phyloP scores from a whole-genome alignment of 106 monocot species.

The Phalaenopsis aphrodite region DNA sequence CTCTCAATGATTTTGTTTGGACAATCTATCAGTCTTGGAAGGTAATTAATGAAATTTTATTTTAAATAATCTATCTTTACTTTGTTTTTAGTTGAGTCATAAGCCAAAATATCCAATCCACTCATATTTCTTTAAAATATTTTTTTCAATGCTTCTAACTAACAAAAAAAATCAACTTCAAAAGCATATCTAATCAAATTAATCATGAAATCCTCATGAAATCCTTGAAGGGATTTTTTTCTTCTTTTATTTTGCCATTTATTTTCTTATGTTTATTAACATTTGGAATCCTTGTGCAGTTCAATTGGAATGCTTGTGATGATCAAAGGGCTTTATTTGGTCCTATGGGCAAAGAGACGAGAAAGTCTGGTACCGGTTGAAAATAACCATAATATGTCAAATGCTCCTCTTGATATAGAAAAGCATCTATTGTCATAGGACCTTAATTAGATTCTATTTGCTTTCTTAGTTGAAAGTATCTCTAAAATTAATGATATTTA shows the following conservation, averaged over 20 bases:
- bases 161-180: not conserved
- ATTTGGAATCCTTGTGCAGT: not conserved
- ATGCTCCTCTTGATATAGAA: not conserved
- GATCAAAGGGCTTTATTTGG: not conserved
- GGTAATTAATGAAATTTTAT: constrained; percentile 11
- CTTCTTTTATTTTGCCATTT: not conserved
- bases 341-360: constrained; percentile 8
- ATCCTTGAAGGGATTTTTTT: no score
- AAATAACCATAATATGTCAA: not conserved
- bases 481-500: no score
- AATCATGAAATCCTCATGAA: no score
- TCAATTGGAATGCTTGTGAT: not conserved
- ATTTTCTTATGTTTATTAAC: not conserved
- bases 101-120: not conserved
- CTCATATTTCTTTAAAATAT: not conserved
- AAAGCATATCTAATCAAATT: no score
- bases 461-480: no score
- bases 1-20: constrained; percentile 28
- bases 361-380: not conserved
- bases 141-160: not conserved
- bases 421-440: not conserved
- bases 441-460: not conserved
- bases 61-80: not conserved
- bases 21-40: constrained; percentile 21
- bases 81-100: not conserved